Evolutionary conservation across 176 grass and related monocot species (phyloP).

Genomic region (Raddia guianensis): DNA sequence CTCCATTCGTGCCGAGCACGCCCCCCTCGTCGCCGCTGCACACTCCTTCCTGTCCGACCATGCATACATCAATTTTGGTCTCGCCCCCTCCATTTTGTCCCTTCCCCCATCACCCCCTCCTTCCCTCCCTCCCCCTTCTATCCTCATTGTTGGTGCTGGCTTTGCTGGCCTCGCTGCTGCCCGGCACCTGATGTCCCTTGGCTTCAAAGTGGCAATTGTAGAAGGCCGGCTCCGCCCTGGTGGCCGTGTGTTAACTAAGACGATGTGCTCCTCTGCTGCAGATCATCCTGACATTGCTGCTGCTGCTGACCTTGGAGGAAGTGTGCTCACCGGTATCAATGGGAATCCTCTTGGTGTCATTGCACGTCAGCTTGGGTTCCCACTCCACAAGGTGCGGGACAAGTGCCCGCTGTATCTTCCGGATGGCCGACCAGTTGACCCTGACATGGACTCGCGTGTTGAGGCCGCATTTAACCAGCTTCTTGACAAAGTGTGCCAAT

Average conservation of each 20-base stretch:
- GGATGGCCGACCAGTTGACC: slow-evolving; percentile 72
- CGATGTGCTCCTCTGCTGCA: slow-evolving; percentile 66
- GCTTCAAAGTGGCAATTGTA: slow-evolving; percentile 84
- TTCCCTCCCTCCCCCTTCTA: slow-evolving; percentile 61
- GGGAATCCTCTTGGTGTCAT: slow-evolving; percentile 91
- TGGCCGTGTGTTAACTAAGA: slow-evolving; percentile 89
- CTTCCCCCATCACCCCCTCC: slow-evolving; percentile 55
- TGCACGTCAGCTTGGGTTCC: slow-evolving; percentile 86
- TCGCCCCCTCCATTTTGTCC: slow-evolving; percentile 60
- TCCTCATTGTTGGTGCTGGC: slow-evolving; percentile 82
- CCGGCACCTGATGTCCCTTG: slow-evolving; percentile 73
- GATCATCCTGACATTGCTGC: slow-evolving; percentile 57
- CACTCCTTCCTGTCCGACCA: slow-evolving; percentile 82
- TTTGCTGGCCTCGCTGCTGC: slow-evolving; percentile 78
- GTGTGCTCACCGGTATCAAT: slow-evolving; percentile 96
- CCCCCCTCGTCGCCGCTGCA: slow-evolving; percentile 63
- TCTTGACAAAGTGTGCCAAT: slow-evolving; percentile 89
- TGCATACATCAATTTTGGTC: slow-evolving; percentile 90
- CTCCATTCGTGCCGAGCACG: slow-evolving; percentile 85
- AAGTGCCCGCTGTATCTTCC: slow-evolving; percentile 88
- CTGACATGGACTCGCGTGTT: slow-evolving; percentile 70
- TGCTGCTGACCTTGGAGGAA: slow-evolving; percentile 91
- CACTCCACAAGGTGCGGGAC: slow-evolving; percentile 93
- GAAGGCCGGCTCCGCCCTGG: slow-evolving; percentile 85
- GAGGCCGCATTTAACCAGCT: slow-evolving; percentile 93